phyloP scores from a whole-genome alignment of 2,329 filamentous ascomycete genomes.

The Kalaharituber pfeilii region DNA sequence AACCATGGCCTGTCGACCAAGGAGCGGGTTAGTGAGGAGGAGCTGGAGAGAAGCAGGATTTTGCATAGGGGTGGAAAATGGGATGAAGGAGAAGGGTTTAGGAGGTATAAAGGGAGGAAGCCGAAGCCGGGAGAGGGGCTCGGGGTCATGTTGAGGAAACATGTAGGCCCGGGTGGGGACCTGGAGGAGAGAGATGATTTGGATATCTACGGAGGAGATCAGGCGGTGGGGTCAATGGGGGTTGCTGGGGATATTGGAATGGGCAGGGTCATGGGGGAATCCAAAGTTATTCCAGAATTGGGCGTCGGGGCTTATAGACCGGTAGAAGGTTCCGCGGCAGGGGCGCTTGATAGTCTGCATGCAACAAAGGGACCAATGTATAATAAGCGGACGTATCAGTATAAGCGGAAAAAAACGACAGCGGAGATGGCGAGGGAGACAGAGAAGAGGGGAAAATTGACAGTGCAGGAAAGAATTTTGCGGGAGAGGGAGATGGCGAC shows the following conservation, averaged over 20 bases:
- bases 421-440: neutral
- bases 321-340: no score
- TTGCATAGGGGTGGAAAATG: neutral
- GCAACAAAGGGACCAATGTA: neutral
- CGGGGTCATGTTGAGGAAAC: neutral
- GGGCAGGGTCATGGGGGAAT: neutral
- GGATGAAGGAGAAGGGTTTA: neutral
- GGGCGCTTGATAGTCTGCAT: neutral
- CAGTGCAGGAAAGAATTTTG: neutral
- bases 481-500: neutral
- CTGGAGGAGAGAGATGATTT: neutral
- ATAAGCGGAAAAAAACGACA: neutral
- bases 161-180: neutral
- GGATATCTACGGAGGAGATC: neutral
- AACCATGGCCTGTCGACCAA: neutral
- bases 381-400: neutral
- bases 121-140: neutral
- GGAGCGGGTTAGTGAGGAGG: neutral
- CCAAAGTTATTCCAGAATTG: neutral
- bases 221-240: neutral
- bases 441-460: neutral
- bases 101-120: neutral
- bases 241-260: neutral
- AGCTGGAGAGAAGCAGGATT: neutral
- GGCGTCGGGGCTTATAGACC: neutral